Evolutionary conservation across 1,284 basidiomycete species (phyloP).

Genomic region (Pseudozyma tsukubaensis): DNA sequence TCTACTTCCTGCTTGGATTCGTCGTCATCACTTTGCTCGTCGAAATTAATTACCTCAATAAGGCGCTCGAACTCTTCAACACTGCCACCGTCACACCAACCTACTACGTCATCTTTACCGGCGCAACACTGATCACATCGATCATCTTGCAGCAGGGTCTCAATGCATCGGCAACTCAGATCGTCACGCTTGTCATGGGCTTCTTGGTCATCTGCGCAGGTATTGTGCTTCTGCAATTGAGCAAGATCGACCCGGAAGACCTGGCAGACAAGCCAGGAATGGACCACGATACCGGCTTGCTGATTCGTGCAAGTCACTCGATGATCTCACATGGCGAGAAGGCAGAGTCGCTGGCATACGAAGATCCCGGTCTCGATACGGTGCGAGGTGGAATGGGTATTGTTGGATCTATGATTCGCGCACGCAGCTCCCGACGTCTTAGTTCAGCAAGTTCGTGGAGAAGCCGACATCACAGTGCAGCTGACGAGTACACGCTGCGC

Average conservation of each 20-base stretch:
- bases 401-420: constrained; percentile 66
- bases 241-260: constrained; percentile 74
- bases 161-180: constrained; percentile 74
- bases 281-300: constrained; percentile 62
- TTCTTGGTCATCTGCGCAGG: constrained; percentile 86
- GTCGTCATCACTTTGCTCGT: constrained; percentile 84
- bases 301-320: constrained; percentile 62
- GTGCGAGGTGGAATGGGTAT: constrained; percentile 67
- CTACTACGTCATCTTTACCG: constrained; percentile 86
- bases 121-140: constrained; percentile 75
- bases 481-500: constrained; percentile 51
- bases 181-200: constrained; percentile 85
- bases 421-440: constrained; percentile 57
- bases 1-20: constrained; percentile 77
- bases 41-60: constrained; percentile 95
- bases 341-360: constrained; percentile 43
- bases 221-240: constrained; percentile 94
- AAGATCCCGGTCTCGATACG: constrained; percentile 68
- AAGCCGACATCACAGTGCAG: constrained; percentile 39
- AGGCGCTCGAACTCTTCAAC: constrained; percentile 95
- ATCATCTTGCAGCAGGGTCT: constrained; percentile 89
- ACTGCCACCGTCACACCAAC: constrained; percentile 83
- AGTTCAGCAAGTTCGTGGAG: constrained; percentile 46
- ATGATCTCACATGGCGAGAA: constrained; percentile 50
- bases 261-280: constrained; percentile 59